Evolutionary conservation across 176 grass and related monocot species (phyloP), one percentile per base, ranked within the genome.

Genomic region (Neostapfia colusana): DNA sequence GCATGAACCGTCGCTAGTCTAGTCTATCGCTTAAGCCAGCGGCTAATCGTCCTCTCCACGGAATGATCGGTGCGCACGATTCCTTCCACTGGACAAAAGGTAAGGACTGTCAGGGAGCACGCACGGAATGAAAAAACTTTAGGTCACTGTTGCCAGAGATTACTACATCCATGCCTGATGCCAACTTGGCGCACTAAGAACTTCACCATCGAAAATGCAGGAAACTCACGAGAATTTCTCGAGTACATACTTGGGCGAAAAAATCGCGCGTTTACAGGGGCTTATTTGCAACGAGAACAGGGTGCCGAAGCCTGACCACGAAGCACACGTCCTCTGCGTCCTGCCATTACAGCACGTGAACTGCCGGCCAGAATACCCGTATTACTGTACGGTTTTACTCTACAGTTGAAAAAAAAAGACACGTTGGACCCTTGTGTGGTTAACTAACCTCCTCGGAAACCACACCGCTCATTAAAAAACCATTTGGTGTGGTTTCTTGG

Each of bases 401-500:
- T 17, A 70, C 28, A 36, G n/a, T 14, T 8, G 38, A 45, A 44
- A 31, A 31, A 31, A 31, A 3, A 31, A 31, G 3, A 0, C 8
- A 34, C 3, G 54, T 74, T 59, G 59, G 72, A 74, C 72, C 23
- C 21, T 42, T 25, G 54, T 3, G 2, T 8, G 7, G 21, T 8
- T 63, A 48, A 44, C 13, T 18, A n/a, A 24, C n/a, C 8, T 1
- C 63, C 63, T 78, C 3, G 62, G 45, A 17, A 66, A 10, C 62
- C 62, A 7, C 34, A 38, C 45, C 62, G 0, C 42, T 17, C 62
- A 41, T 67, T 78, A 55, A 78, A 53, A 4, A 67, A 67, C 5
- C 45, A 78, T 78, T 67, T 61, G 55, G 7, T 21, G 67, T 48
- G 28, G 79, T 53, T 73, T 41, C 44, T 64, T 73, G 69, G 58